Base-by-base conservation (phyloP, 345 rosid genomes). In the Ailanthus altissimus region DNA sequence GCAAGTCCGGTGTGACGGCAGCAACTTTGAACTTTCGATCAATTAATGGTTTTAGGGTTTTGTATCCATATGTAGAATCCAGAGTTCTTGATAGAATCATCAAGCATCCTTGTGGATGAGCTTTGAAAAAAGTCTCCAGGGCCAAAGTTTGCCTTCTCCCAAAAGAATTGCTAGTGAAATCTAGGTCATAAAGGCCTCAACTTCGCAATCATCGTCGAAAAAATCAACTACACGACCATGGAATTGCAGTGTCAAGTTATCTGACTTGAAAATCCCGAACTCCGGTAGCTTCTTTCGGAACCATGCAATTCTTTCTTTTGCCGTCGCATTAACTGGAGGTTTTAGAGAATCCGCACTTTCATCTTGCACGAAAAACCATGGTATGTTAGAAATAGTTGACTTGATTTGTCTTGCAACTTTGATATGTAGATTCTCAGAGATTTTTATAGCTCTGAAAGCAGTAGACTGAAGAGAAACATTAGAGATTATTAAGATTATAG, bases 101-200 rank as follows among this genome's bases (percentile, higher is more conserved):
- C 75, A 94, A 79, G 79, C 95, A 91, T 13, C 92, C 97, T 28
- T 82, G 51, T 3, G 91, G 92, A 72, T 94, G 90, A 46, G 85
- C 21, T 71, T 88, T 88, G 78, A 94, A 91, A 28, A 94, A 84
- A 36, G 89, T 90, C 73, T 88, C 97, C 38, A 89, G 46, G 0
- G 87, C 85, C 23, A 90, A 20, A 67, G 86, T 14, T 54, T 94
- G 94, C 54, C 94, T 85, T 8, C 81, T 82, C 10, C 89, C 87
- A 15, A 90, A 93, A 8, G 70, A 77, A 4, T 60, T 1, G 81
- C 94, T 9, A 88, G 84, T 12, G 97, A 90, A 76, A 94, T 87
- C 98, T 95, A 94, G 54, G 92, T 91, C 98, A 91, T 90, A 85
- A 87, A 94, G 79, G 92, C 88, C 75, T 79, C 85, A 62, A 87